Evolutionary conservation across 2,329 filamentous ascomycete species (phyloP).

Genomic region (Tolypocladium nubicola): DNA sequence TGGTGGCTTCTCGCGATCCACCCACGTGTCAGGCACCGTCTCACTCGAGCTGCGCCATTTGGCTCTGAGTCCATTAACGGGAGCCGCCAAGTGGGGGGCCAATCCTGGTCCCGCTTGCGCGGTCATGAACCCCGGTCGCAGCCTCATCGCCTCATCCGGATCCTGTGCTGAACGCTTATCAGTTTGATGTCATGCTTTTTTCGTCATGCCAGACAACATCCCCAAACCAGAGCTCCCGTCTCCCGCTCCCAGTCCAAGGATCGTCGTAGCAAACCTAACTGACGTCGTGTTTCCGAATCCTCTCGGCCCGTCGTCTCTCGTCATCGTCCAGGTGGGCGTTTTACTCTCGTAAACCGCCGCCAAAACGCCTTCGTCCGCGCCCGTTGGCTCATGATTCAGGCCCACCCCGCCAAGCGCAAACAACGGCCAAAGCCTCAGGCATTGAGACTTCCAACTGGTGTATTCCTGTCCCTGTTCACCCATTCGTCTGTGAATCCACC

Average conservation of each 20-base stretch:
- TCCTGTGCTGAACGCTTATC: slow-evolving; percentile 7
- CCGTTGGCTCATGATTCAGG: slow-evolving; percentile 5
- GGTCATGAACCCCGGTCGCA: slow-evolving; percentile 1
- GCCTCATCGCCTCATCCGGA: slow-evolving; percentile 9
- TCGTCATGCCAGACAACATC: slow-evolving; percentile 10
- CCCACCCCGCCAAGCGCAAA: slow-evolving; percentile 4
- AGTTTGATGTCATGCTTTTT: slow-evolving; percentile 3
- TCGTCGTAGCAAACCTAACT: not conserved
- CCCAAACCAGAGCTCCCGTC: slow-evolving; percentile 4
- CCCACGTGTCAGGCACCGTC: slow-evolving; percentile 11
- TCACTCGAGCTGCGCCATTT: slow-evolving; percentile 4
- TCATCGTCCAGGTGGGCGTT: not conserved
- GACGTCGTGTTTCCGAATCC: not conserved
- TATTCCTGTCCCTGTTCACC: slow-evolving; percentile 7
- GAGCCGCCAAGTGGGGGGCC: slow-evolving; percentile 6
- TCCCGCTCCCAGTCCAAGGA: not conserved
- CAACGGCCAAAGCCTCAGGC: slow-evolving; percentile 18
- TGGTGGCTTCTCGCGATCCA: slow-evolving; percentile 6
- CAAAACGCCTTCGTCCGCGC: not conserved
- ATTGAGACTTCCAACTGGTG: slow-evolving; percentile 8
- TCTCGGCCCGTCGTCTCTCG: not conserved
- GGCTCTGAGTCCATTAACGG: slow-evolving; percentile 1
- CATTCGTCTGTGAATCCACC: slow-evolving; percentile 20
- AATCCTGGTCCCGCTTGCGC: slow-evolving; percentile 3
- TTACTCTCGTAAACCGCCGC: not conserved